These are phyloP conservation scores for Zarea fungicola DNA, from an alignment of 2,329 filamentous ascomycete species.

Conservation along the genomic window DNA sequence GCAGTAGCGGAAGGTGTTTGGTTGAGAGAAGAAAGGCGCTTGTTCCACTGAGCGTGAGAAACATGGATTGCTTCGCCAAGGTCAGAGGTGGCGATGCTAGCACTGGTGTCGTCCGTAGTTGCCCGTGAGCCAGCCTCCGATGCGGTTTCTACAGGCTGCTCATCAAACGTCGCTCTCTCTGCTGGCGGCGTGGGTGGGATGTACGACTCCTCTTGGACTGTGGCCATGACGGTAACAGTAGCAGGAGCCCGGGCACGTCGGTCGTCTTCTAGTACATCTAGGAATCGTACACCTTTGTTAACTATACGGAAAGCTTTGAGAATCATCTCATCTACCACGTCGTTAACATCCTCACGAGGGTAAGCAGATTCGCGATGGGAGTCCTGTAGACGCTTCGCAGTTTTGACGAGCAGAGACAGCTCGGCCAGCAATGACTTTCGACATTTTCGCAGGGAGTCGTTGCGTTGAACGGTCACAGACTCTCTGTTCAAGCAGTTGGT, in stretches of 20 bases:
- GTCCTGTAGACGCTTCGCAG: conserved; percentile 79
- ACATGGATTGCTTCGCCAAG: conserved; percentile 32
- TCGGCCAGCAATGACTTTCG: conserved; percentile 87
- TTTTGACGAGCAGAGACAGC: conserved; percentile 82
- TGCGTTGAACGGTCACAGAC: conserved; percentile 65
- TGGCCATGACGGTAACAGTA: conserved; percentile 55
- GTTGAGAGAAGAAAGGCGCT: conserved; percentile 43
- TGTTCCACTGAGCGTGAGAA: conserved; percentile 32
- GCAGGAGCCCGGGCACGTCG: conserved; percentile 43
- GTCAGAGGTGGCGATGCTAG: conserved; percentile 30
- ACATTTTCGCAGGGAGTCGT: conserved; percentile 70
- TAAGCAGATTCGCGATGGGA: conserved; percentile 48
- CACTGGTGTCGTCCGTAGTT: conserved; percentile 26
- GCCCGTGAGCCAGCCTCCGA: conserved; percentile 37
- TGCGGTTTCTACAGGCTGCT: conserved; percentile 25
- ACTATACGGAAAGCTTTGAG: conserved; percentile 91
- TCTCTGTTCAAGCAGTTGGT: conserved; percentile 85
- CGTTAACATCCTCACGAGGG: conserved; percentile 57
- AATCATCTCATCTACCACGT: conserved; percentile 87
- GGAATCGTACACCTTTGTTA: conserved; percentile 82
- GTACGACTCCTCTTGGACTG: conserved; percentile 52
- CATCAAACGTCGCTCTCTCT: conserved; percentile 48
- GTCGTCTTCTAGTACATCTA: conserved; percentile 76
- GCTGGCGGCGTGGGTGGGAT: conserved; percentile 60
- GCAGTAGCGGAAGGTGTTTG: conserved; percentile 21